Evolutionary conservation across 768 basidiomycete genomes (phyloP), one percentile per base, ranked within the genome.

Genomic region (Fomitopsis pulvina): DNA sequence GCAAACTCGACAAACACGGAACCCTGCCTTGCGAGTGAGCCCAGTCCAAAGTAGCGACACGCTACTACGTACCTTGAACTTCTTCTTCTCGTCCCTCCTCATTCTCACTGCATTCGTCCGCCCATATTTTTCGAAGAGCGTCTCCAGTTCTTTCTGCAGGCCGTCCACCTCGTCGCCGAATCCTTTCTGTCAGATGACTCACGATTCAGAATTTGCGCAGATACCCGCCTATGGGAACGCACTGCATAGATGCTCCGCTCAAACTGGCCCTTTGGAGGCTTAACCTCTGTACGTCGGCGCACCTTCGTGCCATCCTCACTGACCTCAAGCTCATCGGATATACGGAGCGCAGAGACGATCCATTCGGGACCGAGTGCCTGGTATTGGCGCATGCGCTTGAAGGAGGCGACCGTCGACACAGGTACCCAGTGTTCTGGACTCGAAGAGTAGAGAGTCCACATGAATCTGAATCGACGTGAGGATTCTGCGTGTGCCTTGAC

Each of bases 1-100:
- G 80, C 72, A 62, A 89, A 98, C 68, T 97, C 95, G 32, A 80
- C 80, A 57, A 97, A 98, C n/a, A 94, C 87, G 8, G 93, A 96
- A 45, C 85, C 80, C 92, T 94, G 54, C 2, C 12, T 26, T n/a
- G 40, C 50, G n/a, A 30, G 37, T 40, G 24, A 1, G n/a, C 14
- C 5, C 4, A 37, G 41, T n/a, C 48, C 8, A 41, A 9, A 34
- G 21, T 27, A 20, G 50, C 12, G 41, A 26, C n/a, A 47, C 28
- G 12, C 2, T 11, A 12, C 18, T 40, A 46, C 73, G 45, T 22
- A 87, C 93, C 81, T 97, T 97, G 78, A 95, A 93, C 52, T 79
- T 79, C 63, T 92, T 92, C 44, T 83, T 77, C 47, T 90, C 87
- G 25, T 72, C 70, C 18, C 92, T 79, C 56, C 95, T 75, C 89